These are phyloP conservation scores for Ceratocystis cubensis DNA, from an alignment of 2,329 filamentous ascomycete species.

Conservation along the genomic window DNA sequence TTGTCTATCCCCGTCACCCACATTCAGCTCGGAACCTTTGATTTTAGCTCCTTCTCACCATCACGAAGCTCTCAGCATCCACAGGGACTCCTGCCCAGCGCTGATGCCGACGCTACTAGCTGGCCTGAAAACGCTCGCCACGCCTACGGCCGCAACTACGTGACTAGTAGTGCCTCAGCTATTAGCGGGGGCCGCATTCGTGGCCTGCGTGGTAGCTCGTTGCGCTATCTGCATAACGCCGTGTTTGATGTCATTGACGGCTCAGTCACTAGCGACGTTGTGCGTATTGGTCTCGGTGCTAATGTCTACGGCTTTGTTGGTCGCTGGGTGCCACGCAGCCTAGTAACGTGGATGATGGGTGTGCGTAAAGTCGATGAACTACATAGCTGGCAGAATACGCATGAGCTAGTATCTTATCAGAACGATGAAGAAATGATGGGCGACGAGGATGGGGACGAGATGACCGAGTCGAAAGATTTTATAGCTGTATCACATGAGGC, in stretches of 20 bases:
- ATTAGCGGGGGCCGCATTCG: constrained; percentile 46
- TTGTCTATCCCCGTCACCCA: constrained; percentile 70
- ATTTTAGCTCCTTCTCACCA: constrained; percentile 56
- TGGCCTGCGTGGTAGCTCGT: constrained; percentile 54
- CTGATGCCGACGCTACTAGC: constrained; percentile 37
- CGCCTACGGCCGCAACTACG: constrained; percentile 51
- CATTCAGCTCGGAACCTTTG: constrained; percentile 82
- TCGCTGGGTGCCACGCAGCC: constrained; percentile 57
- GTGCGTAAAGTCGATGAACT: constrained; percentile 50
- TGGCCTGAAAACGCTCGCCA: constrained; percentile 52
- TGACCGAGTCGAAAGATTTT: constrained; percentile 35
- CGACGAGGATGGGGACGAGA: constrained; percentile 15
- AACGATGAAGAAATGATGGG: constrained; percentile 11
- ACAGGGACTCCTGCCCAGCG: constrained; percentile 32
- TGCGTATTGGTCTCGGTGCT: constrained; percentile 75
- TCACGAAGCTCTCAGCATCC: constrained; percentile 26
- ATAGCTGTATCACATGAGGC: constrained; percentile 35
- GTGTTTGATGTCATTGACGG: constrained; percentile 81
- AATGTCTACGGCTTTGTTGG: constrained; percentile 77
- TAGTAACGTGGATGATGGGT: constrained; percentile 93
- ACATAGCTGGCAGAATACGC: constrained; percentile 39
- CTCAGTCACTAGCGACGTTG: constrained; percentile 45
- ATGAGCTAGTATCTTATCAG: not conserved
- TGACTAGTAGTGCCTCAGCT: constrained; percentile 41
- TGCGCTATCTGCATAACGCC: constrained; percentile 69